A percentile compares a stretch with the other conserved stretches of the same genome.
Conservation (phyloP, 1,139 yeast genomes). For the Geotrichum restrictum region DNA sequence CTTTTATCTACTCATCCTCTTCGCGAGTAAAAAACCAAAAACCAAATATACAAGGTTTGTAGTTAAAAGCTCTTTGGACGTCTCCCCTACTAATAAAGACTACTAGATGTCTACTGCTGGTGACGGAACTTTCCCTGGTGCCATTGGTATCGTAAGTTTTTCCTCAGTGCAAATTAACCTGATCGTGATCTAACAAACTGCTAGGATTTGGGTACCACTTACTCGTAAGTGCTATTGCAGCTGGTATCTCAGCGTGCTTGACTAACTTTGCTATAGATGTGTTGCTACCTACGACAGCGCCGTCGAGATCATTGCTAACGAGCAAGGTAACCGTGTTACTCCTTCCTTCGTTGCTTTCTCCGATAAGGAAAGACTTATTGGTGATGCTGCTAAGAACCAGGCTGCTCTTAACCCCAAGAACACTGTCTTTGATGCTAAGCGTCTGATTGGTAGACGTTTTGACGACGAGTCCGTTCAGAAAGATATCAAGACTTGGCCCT, state of each 20-base stretch:
- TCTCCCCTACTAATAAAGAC: not conserved
- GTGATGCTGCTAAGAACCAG: slow-evolving; percentile 99
- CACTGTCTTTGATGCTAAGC: slow-evolving; percentile 97
- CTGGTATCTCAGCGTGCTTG: not conserved
- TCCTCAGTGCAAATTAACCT: not conserved
- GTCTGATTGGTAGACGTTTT: slow-evolving; percentile 94
- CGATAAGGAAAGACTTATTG: slow-evolving; percentile 94
- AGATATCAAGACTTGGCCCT: slow-evolving; percentile 97
- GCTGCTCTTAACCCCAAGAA: slow-evolving; percentile 95
- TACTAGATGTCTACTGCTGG: slow-evolving; percentile 24
- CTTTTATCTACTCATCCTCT: not conserved
- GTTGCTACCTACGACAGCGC: slow-evolving; percentile 82
- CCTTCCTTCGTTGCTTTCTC: slow-evolving; percentile 98
- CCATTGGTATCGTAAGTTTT: slow-evolving; percentile 76
- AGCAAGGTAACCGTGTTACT: slow-evolving; percentile 98
- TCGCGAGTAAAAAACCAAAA: not conserved
- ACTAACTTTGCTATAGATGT: slow-evolving; percentile 39
- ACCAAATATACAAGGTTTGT: slow-evolving; percentile 8
- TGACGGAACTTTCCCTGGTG: slow-evolving; percentile 99
- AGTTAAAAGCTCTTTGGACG: too few relatives aligned
- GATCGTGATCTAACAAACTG: not conserved
- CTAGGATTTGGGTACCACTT: slow-evolving; percentile 79
- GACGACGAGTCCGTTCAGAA: slow-evolving; percentile 88
- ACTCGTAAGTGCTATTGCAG: not conserved
- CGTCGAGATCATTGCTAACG: slow-evolving; percentile 90